Percentiles rank a stretch among this genome's conserved stretches.
Evolutionary conservation across 257 asterid genomes (phyloP).

Genomic region (Ballota nigra): DNA sequence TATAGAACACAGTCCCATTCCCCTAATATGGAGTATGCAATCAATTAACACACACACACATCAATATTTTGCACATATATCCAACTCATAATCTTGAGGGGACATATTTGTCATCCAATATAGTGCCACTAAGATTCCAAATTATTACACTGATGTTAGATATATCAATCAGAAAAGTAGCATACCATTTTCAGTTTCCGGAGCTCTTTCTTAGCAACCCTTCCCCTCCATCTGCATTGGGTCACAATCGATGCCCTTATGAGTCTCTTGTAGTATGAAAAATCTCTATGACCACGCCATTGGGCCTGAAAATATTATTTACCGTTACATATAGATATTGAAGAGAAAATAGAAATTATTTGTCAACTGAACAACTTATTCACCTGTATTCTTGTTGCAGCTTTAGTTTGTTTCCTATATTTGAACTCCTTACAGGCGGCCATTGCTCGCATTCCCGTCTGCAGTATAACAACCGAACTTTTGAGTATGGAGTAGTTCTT

Average conservation of each 20-base stretch:
- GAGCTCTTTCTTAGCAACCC: conserved; percentile 72
- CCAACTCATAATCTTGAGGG: neutral
- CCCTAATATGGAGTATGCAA: neutral
- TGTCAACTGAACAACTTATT: conserved; percentile 23
- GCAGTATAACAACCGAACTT: conserved; percentile 54
- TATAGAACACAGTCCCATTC: conserved; percentile 2
- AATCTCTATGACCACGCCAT: conserved; percentile 77
- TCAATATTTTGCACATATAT: neutral
- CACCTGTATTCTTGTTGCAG: conserved; percentile 77
- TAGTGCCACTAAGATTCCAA: neutral
- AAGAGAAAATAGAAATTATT: neutral
- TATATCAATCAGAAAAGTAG: neutral
- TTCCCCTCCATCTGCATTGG: conserved; percentile 94
- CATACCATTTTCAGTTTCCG: conserved; percentile 83
- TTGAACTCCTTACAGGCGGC: conserved; percentile 67
- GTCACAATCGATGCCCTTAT: conserved; percentile 64
- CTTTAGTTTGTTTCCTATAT: conserved; percentile 62
- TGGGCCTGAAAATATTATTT: conserved; percentile 56
- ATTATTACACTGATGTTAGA: neutral
- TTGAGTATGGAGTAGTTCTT: conserved; percentile 54
- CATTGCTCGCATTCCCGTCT: conserved; percentile 81
- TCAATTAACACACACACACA: neutral
- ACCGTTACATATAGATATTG: conserved; percentile 25
- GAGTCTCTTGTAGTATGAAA: conserved; percentile 70
- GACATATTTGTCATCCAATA: conserved; percentile 1